Percentiles rank a stretch among this genome's conserved stretches.
phyloP scores from a whole-genome alignment of 225 moss, liverwort and hornwort species.

The Physcomitrium patens region DNA sequence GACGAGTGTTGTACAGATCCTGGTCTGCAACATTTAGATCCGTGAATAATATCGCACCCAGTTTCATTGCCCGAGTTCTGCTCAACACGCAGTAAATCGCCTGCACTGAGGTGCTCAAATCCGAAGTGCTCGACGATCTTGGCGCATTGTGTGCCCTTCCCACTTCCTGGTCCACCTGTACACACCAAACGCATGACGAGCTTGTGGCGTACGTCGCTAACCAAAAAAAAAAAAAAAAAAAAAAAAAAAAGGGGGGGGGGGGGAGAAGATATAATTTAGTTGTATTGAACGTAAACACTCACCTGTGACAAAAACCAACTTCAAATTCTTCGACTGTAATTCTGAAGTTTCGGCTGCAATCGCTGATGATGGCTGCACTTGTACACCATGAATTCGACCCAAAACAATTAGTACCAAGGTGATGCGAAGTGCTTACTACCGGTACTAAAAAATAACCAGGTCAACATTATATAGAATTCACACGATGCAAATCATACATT shows the following conservation, averaged over 20 bases:
- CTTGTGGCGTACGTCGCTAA: no score
- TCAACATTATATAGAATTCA: not conserved
- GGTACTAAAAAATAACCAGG: no score
- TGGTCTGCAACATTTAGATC: not conserved
- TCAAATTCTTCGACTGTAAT: slow-evolving; percentile 52
- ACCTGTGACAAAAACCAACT: slow-evolving; percentile 60
- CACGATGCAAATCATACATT: not conserved
- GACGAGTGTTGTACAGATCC: no score
- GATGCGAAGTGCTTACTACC: no score
- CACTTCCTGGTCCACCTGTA: slow-evolving; percentile 96
- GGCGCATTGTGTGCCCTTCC: slow-evolving; percentile 92
- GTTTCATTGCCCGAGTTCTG: slow-evolving; percentile 85
- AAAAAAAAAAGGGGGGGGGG: no score
- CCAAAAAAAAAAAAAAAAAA: not conserved
- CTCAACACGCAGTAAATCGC: slow-evolving; percentile 84
- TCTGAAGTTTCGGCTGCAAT: slow-evolving; percentile 46
- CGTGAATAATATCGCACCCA: slow-evolving; percentile 51
- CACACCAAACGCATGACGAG: not conserved
- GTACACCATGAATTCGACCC: no score
- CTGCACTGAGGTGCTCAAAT: slow-evolving; percentile 81
- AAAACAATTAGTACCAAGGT: no score
- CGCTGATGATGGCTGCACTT: slow-evolving; percentile 36
- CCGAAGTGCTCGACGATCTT: slow-evolving; percentile 90
- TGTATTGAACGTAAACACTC: slow-evolving; percentile 11
- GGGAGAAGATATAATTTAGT: not conserved